phyloP scores from a whole-genome alignment of 1,139 yeast species.

The Candida gigantensis region DNA sequence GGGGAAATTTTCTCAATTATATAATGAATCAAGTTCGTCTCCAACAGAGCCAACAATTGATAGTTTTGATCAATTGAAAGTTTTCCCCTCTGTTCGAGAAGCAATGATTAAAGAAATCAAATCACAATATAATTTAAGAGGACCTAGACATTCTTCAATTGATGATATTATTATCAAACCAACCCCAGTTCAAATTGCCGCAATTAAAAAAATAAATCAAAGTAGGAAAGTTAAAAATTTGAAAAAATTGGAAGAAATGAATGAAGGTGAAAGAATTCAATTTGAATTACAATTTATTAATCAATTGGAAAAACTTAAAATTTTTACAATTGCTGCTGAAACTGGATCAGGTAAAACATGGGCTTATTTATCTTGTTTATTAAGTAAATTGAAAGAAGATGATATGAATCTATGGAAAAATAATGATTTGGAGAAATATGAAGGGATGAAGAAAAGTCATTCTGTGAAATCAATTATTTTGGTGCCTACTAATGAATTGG shows the following conservation, averaged over 20 bases:
- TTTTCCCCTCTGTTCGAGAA: constrained; percentile 66
- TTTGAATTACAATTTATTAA: constrained; percentile 32
- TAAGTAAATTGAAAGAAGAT: constrained; percentile 67
- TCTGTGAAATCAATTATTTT: constrained; percentile 68
- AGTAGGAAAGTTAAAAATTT: constrained; percentile 23
- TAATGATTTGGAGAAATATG: constrained; percentile 34
- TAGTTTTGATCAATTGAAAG: constrained; percentile 62
- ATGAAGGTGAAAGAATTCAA: constrained; percentile 22
- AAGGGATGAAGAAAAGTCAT: constrained; percentile 31
- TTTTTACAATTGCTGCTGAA: constrained; percentile 88
- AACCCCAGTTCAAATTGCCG: constrained; percentile 47
- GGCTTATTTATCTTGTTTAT: constrained; percentile 78
- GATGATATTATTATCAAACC: constrained; percentile 38
- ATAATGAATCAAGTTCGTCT: constrained; percentile 13
- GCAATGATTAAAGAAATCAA: constrained; percentile 63
- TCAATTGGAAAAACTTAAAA: constrained; percentile 46
- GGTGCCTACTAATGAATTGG: constrained; percentile 88
- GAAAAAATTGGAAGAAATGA: constrained; percentile 25
- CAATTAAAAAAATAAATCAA: constrained; percentile 45
- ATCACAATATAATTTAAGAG: constrained; percentile 44
- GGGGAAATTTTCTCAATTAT: constrained; percentile 30
- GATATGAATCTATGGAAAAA: constrained; percentile 32
- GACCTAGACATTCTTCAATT: constrained; percentile 33
- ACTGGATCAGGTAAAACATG: constrained; percentile 97
- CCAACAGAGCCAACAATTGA: constrained; percentile 40